phyloP scores from a whole-genome alignment of 352 stramenopile genomes.

The Phytophthora sansomeana region DNA sequence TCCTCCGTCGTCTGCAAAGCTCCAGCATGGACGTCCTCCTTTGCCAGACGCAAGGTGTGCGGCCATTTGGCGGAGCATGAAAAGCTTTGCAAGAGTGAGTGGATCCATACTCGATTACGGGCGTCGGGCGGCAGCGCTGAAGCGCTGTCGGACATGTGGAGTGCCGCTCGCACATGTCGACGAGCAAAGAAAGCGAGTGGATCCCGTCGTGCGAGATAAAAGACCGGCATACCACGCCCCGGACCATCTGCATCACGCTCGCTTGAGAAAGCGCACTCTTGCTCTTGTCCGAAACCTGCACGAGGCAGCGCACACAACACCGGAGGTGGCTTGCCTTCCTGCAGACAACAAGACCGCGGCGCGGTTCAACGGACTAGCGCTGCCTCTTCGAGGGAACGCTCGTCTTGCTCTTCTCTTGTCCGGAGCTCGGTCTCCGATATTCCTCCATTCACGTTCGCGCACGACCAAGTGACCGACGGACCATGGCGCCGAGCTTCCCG shows the following conservation, averaged over 20 bases:
- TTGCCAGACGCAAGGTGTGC: not conserved
- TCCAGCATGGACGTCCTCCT: not conserved
- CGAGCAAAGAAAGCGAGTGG: constrained; percentile 13
- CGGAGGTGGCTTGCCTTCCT: constrained; percentile 1
- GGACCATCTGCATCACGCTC: constrained; percentile 6
- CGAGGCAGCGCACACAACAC: too few relatives aligned
- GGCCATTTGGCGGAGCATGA: not conserved
- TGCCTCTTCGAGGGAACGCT: constrained; percentile 31
- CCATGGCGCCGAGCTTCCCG: constrained; percentile 54
- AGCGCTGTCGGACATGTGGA: not conserved
- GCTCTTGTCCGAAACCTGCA: not conserved
- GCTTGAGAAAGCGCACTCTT: constrained; percentile 3
- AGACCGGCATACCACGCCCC: not conserved
- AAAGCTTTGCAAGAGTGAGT: not conserved
- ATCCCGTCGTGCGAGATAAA: constrained; percentile 14
- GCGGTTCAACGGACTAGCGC: constrained; percentile 1
- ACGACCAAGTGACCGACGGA: not conserved
- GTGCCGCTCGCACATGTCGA: not conserved
- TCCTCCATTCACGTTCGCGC: constrained; percentile 6
- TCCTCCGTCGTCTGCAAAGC: not conserved
- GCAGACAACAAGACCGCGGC: not conserved
- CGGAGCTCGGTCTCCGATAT: not conserved
- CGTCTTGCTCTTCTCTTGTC: too few relatives aligned
- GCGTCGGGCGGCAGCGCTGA: not conserved
- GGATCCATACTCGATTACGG: not conserved